phyloP scores from a whole-genome alignment of 2,329 filamentous ascomycete species.

The Diaporthe sp. region DNA sequence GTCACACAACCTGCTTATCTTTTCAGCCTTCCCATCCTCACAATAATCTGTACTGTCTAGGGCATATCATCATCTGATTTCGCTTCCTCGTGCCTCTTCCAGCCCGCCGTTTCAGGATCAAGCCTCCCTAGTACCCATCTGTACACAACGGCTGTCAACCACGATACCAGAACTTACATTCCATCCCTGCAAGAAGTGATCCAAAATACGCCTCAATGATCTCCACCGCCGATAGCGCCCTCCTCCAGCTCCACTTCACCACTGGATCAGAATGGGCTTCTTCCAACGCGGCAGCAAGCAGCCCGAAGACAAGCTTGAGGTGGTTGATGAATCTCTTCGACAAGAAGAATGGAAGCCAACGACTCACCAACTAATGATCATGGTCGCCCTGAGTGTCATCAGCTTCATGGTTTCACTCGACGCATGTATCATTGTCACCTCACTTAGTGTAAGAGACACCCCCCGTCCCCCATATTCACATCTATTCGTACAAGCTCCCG shows the following conservation, averaged over 20 bases:
- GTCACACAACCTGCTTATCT: background rate
- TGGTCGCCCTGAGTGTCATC: conserved; percentile 42
- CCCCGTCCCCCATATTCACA: background rate
- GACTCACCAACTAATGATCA: conserved; percentile 43
- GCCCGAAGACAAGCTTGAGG: conserved; percentile 18
- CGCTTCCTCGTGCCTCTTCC: background rate
- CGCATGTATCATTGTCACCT: conserved; percentile 43
- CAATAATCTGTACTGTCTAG: background rate
- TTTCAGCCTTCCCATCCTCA: background rate
- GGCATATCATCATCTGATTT: background rate
- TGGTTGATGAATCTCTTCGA: conserved; percentile 42
- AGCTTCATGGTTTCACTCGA: conserved; percentile 45
- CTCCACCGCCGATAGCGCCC: conserved; percentile 38
- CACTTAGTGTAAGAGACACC: conserved; percentile 39
- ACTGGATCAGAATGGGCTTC: conserved; percentile 39
- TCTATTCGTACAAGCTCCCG: background rate
- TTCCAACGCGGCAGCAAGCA: conserved; percentile 36
- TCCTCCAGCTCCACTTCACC: conserved; percentile 39
- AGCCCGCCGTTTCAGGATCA: background rate
- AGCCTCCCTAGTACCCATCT: background rate
- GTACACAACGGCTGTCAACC: background rate
- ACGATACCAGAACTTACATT: background rate
- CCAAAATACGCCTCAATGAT: conserved; percentile 32
- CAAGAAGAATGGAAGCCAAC: conserved; percentile 42
- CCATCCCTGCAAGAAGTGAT: no score